phyloP scores from a whole-genome alignment of 352 stramenopile species.

The Phytophthora syringae region DNA sequence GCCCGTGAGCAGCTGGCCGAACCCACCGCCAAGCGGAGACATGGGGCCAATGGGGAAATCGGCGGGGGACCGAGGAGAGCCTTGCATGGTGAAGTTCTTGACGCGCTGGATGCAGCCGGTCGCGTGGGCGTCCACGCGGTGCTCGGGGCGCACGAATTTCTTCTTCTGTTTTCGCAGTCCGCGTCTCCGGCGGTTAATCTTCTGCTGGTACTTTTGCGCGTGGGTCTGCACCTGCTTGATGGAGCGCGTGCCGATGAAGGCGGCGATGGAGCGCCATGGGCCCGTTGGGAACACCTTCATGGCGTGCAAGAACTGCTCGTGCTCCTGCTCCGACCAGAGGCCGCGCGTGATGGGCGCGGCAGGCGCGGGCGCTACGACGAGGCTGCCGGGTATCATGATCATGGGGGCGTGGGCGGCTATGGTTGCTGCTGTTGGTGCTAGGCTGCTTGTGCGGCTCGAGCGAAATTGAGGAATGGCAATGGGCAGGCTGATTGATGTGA shows the following conservation, averaged over 20 bases:
- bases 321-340: slow-evolving; percentile 78
- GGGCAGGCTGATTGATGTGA: slow-evolving; percentile 50
- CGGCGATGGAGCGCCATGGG: slow-evolving; percentile 77
- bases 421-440: slow-evolving; percentile 18
- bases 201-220: slow-evolving; percentile 89
- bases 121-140: slow-evolving; percentile 72
- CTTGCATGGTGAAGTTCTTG: slow-evolving; percentile 46
- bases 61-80: slow-evolving; percentile 54
- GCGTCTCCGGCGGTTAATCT: slow-evolving; percentile 80
- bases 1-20: slow-evolving; percentile 37
- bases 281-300: slow-evolving; percentile 84
- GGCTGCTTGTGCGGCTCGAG: slow-evolving; percentile 29
- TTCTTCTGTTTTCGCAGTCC: slow-evolving; percentile 88
- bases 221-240: slow-evolving; percentile 89
- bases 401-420: slow-evolving; percentile 20
- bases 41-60: slow-evolving; percentile 29
- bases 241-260: slow-evolving; percentile 77
- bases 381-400: slow-evolving; percentile 41
- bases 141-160: slow-evolving; percentile 75
- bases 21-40: slow-evolving; percentile 33
- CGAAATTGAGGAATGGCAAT: slow-evolving; percentile 46
- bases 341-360: slow-evolving; percentile 56
- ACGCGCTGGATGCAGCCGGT: slow-evolving; percentile 71
- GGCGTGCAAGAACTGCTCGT: slow-evolving; percentile 83
- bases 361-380: slow-evolving; percentile 27